Conservation (phyloP, 164 flowering plant species). For the Platanus orientalis region DNA sequence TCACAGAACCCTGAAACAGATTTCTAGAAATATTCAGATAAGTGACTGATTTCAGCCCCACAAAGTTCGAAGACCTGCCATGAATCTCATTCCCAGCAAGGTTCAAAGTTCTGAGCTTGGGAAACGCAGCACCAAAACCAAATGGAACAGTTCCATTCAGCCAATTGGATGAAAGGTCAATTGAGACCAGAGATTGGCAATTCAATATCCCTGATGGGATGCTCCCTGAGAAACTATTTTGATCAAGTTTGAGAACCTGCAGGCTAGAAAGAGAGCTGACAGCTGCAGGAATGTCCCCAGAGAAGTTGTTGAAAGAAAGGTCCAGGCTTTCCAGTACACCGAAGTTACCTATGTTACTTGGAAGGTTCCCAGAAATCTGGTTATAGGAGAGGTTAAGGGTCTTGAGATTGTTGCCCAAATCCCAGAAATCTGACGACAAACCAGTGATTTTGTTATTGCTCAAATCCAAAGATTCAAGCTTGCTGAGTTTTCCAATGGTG, state of each 20-base stretch:
- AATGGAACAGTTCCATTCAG: no score
- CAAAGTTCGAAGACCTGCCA: no score
- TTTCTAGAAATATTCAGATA: no score
- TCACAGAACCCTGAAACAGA: no score
- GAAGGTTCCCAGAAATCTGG: constrained; percentile 49
- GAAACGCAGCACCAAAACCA: no score
- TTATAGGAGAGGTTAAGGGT: constrained; percentile 63
- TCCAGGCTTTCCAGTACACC: constrained; percentile 57
- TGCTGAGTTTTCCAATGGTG: constrained; percentile 75
- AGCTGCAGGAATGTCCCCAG: constrained; percentile 59
- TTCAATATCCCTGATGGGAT: constrained; percentile 42
- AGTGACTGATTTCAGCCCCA: no score
- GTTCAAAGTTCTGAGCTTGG: no score
- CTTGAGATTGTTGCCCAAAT: constrained; percentile 49
- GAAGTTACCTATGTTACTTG: constrained; percentile 74
- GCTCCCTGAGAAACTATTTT: constrained; percentile 44
- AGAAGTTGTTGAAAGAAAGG: constrained; percentile 60
- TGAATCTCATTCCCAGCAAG: no score
- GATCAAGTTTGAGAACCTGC: constrained; percentile 44
- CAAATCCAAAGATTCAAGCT: constrained; percentile 72
- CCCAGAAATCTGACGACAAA: constrained; percentile 83
- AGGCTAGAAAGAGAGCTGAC: constrained; percentile 48
- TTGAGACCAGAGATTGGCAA: no score
- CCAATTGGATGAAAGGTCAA: no score
- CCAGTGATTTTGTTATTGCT: constrained; percentile 68